Evolutionary conservation across 2,329 filamentous ascomycete genomes (phyloP).

Genomic region (Hypoxylon sp.): DNA sequence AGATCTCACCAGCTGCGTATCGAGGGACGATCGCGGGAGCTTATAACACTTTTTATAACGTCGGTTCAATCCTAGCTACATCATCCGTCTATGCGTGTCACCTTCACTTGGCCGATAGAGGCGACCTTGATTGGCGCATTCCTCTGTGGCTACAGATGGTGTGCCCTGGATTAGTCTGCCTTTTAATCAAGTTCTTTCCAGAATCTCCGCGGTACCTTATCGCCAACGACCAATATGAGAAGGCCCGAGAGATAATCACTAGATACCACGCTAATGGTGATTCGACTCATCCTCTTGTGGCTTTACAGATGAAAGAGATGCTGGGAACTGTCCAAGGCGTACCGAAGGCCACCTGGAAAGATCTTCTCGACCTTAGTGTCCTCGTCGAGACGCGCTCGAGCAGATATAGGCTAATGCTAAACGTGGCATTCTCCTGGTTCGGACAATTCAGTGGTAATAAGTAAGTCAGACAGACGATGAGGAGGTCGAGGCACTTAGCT

Average conservation of each 20-base stretch:
- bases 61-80: slow-evolving; percentile 55
- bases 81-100: slow-evolving; percentile 55
- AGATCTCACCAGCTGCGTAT: slow-evolving; percentile 72
- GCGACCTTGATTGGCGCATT: slow-evolving; percentile 55
- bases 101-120: slow-evolving; percentile 48
- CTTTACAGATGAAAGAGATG: slow-evolving; percentile 61
- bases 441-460: slow-evolving; percentile 60
- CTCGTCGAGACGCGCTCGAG: slow-evolving; percentile 57
- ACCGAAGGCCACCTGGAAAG: slow-evolving; percentile 56
- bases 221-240: slow-evolving; percentile 54
- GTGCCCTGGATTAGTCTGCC: slow-evolving; percentile 52
- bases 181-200: slow-evolving; percentile 55
- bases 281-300: slow-evolving; percentile 57
- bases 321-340: slow-evolving; percentile 54
- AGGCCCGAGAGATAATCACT: slow-evolving; percentile 58
- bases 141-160: slow-evolving; percentile 56
- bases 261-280: slow-evolving; percentile 62
- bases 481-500: not conserved
- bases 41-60: slow-evolving; percentile 61
- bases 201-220: slow-evolving; percentile 57
- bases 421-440: slow-evolving; percentile 60
- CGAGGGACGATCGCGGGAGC: slow-evolving; percentile 72
- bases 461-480: slow-evolving; percentile 36
- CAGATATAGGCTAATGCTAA: slow-evolving; percentile 58
- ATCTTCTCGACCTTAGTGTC: slow-evolving; percentile 57